phyloP scores from a whole-genome alignment of 192 early-diverging fungal genomes.

The Entrophospora sp. region DNA sequence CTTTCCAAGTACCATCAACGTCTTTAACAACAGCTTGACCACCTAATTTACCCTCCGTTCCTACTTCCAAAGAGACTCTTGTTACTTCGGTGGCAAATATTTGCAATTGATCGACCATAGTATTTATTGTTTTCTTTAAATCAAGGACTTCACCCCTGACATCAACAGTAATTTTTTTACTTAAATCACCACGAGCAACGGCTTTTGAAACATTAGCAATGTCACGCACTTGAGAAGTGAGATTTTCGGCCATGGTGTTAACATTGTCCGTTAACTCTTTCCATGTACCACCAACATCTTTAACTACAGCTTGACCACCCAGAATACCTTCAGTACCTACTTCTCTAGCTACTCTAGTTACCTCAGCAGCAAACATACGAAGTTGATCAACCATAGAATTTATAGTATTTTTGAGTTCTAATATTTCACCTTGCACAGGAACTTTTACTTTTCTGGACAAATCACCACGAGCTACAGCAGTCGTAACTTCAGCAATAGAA shows the following conservation, averaged over 20 bases:
- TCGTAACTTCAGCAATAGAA: slow-evolving; percentile 48
- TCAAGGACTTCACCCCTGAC: slow-evolving; percentile 48
- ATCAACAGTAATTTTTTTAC: slow-evolving; percentile 42
- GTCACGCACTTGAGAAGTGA: slow-evolving; percentile 52
- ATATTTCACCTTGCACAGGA: slow-evolving; percentile 43
- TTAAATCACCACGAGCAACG: slow-evolving; percentile 46
- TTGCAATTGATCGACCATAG: slow-evolving; percentile 59
- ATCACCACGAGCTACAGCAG: slow-evolving; percentile 49
- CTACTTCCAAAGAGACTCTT: slow-evolving; percentile 58
- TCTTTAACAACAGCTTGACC: slow-evolving; percentile 56
- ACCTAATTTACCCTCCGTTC: slow-evolving; percentile 60
- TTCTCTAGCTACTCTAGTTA: slow-evolving; percentile 41
- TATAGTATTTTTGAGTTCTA: slow-evolving; percentile 41
- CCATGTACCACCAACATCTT: slow-evolving; percentile 51
- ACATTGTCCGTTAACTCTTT: slow-evolving; percentile 56
- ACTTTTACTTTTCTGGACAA: slow-evolving; percentile 40
- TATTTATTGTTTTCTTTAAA: slow-evolving; percentile 52
- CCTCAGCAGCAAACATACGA: slow-evolving; percentile 39
- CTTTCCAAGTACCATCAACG: slow-evolving; percentile 64
- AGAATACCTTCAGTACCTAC: slow-evolving; percentile 41
- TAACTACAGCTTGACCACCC: slow-evolving; percentile 47
- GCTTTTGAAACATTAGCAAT: slow-evolving; percentile 55
- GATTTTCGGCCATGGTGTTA: slow-evolving; percentile 57
- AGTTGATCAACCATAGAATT: slow-evolving; percentile 49
- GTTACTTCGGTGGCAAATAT: slow-evolving; percentile 63